Conservation (phyloP, 2,329 filamentous ascomycete genomes). For the Trichoderma sp. region DNA sequence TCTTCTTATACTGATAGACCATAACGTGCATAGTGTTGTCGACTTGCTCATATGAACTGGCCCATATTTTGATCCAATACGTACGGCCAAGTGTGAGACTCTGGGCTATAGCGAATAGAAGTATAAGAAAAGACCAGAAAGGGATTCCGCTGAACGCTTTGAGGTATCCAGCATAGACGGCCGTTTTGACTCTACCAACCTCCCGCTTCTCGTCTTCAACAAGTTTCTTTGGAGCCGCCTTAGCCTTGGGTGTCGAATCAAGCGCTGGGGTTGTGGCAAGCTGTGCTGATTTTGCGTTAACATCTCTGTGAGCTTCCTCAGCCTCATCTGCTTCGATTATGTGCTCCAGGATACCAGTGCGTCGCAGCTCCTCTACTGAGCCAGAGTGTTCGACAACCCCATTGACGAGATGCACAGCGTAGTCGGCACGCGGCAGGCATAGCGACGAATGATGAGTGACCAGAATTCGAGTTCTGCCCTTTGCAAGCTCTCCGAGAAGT, state of each 20-base stretch:
- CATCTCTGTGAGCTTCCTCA: background rate
- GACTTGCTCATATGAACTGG: background rate
- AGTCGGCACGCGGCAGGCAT: slow-evolving; percentile 1
- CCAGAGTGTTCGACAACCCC: slow-evolving; percentile 8
- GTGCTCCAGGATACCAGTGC: background rate
- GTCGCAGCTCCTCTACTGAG: slow-evolving; percentile 2
- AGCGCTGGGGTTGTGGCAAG: background rate
- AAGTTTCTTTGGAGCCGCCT: slow-evolving; percentile 1
- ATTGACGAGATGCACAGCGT: slow-evolving; percentile 33
- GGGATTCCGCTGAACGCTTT: slow-evolving; percentile 1
- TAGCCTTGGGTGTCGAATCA: background rate
- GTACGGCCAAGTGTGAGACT: background rate
- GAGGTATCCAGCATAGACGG: slow-evolving; percentile 7
- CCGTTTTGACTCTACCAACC: slow-evolving; percentile 9
- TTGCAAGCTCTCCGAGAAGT: slow-evolving; percentile 1
- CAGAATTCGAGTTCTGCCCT: slow-evolving; percentile 20
- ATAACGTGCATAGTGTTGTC: background rate
- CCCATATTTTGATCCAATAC: slow-evolving; percentile 12
- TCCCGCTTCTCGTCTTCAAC: slow-evolving; percentile 14
- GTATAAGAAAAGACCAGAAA: background rate
- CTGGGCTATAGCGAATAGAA: background rate
- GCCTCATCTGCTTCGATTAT: slow-evolving; percentile 9
- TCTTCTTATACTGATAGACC: background rate
- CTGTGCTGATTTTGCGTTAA: background rate
- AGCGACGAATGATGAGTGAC: slow-evolving; percentile 19